Conservation (phyloP, 2,329 filamentous ascomycete genomes). For the Diplodia intermedia region DNA sequence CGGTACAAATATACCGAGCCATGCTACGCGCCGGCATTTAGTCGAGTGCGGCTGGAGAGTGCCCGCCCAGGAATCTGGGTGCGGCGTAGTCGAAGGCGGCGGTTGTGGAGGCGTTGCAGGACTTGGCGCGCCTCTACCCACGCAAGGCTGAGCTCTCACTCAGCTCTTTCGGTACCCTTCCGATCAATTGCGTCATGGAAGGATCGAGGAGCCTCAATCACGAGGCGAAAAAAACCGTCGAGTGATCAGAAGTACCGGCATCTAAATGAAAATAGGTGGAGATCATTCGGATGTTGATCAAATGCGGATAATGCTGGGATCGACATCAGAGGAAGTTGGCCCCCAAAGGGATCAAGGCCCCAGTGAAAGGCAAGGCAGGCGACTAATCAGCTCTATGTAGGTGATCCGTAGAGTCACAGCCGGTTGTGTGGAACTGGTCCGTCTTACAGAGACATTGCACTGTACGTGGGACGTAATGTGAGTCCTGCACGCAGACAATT, state of each 20-base stretch:
- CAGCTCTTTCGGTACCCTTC: neutral
- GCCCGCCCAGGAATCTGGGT: neutral
- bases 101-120: slow-evolving; percentile 8
- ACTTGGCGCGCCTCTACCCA: slow-evolving; percentile 13
- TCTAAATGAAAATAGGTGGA: neutral
- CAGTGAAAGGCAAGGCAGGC: neutral
- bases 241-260: neutral
- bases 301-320: slow-evolving; percentile 4
- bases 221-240: neutral
- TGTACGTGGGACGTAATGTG: too few relatives aligned
- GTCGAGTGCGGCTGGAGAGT: neutral
- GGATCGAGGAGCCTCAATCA: neutral
- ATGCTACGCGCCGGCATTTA: neutral
- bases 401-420: neutral
- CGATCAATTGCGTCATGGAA: slow-evolving; percentile 1
- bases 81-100: slow-evolving; percentile 12
- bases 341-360: slow-evolving; percentile 1
- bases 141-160: slow-evolving; percentile 5
- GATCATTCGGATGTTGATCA: neutral
- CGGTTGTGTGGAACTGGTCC: neutral
- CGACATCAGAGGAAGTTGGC: neutral
- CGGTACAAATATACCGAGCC: neutral
- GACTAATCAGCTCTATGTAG: neutral
- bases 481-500: too few relatives aligned
- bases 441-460: too few relatives aligned